Evolutionary conservation across 2,329 filamentous ascomycete genomes (phyloP).

Genomic region (Cryphonectria japonica): DNA sequence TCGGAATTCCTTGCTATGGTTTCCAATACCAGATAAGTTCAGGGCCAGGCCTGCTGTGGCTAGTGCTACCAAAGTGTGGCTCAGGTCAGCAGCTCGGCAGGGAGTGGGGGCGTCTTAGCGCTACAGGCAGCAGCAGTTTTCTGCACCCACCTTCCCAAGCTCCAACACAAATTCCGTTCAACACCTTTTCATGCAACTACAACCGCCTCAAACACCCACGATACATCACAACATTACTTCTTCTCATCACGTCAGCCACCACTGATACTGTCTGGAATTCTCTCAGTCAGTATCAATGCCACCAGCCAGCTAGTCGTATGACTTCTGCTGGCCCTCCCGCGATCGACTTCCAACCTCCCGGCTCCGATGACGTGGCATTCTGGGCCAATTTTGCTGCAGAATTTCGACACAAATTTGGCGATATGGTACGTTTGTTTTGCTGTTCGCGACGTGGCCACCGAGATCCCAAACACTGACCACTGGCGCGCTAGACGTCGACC

Average conservation of each 20-base stretch:
- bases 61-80: neutral
- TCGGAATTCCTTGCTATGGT: slow-evolving; percentile 2
- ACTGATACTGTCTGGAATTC: slow-evolving; percentile 8
- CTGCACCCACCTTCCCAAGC: slow-evolving; percentile 10
- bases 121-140: slow-evolving; percentile 11
- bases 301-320: slow-evolving; percentile 25
- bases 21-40: neutral
- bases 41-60: slow-evolving; percentile 14
- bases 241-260: slow-evolving; percentile 2
- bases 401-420: slow-evolving; percentile 33
- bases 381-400: slow-evolving; percentile 35
- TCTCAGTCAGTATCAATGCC: slow-evolving; percentile 15
- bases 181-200: neutral
- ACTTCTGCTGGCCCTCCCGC: slow-evolving; percentile 29
- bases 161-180: slow-evolving; percentile 7
- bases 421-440: slow-evolving; percentile 33
- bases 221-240: neutral
- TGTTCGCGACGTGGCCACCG: neutral
- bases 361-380: slow-evolving; percentile 33
- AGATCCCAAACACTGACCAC: slow-evolving; percentile 23
- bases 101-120: neutral
- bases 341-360: slow-evolving; percentile 28
- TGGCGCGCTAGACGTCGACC: slow-evolving; percentile 63
- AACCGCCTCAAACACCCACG: slow-evolving; percentile 3
- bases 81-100: neutral